Percentiles rank a stretch among this genome's conserved stretches.
These are phyloP conservation scores for Sugiyamaella chiloensis DNA, from an alignment of 805 yeast genomes.

Conservation along the genomic window DNA sequence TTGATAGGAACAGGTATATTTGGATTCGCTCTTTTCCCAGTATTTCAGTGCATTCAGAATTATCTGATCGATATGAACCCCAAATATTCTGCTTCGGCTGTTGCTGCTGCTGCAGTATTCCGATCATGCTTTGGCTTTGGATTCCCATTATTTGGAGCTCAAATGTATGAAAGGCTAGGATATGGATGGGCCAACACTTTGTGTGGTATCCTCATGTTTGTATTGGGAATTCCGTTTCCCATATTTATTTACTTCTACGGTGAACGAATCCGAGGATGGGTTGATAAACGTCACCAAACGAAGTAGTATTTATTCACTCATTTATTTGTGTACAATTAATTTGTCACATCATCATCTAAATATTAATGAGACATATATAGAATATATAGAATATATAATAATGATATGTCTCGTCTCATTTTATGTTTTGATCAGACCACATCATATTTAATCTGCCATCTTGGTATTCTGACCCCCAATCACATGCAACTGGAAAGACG, in stretches of 20 bases:
- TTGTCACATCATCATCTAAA: too few relatives aligned
- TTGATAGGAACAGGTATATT: slow-evolving; percentile 57
- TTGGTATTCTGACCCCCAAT: too few relatives aligned
- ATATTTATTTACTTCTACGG: slow-evolving; percentile 55
- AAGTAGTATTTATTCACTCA: neutral
- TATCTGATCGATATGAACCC: slow-evolving; percentile 72
- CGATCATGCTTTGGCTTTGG: slow-evolving; percentile 66
- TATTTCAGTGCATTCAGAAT: slow-evolving; percentile 65
- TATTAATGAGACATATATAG: too few relatives aligned
- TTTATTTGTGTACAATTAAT: neutral
- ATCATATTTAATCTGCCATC: too few relatives aligned
- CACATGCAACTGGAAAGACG: too few relatives aligned
- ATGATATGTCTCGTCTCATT: neutral
- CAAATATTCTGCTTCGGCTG: slow-evolving; percentile 62
- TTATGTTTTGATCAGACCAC: too few relatives aligned
- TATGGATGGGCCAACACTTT: slow-evolving; percentile 72
- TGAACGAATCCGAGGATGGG: slow-evolving; percentile 55
- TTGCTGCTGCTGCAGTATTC: slow-evolving; percentile 65
- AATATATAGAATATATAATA: too few relatives aligned
- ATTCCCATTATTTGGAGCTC: slow-evolving; percentile 62
- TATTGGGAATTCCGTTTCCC: slow-evolving; percentile 65
- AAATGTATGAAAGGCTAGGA: slow-evolving; percentile 54
- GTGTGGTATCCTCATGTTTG: slow-evolving; percentile 54
- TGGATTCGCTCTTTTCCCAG: slow-evolving; percentile 56
- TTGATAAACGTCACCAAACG: slow-evolving; percentile 43